Evolutionary conservation across 345 rosid species (phyloP).

Genomic region (Lepidium sativum): DNA sequence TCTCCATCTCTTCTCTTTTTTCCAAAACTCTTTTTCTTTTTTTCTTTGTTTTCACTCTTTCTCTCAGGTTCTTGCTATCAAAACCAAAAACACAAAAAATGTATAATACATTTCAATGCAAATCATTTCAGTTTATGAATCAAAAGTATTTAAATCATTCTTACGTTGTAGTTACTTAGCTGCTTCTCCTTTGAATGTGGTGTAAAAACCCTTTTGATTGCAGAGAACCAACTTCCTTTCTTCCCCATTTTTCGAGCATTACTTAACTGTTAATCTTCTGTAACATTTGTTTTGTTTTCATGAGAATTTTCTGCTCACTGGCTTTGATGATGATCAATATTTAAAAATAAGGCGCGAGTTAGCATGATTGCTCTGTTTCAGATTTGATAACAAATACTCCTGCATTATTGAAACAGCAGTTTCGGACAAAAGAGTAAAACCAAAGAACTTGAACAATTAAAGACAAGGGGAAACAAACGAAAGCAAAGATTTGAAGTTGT

Average conservation of each 20-base stretch:
- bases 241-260: conserved; percentile 83
- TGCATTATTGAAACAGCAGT: conserved; percentile 4
- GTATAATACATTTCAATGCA: neutral
- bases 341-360: neutral
- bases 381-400: neutral
- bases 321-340: neutral
- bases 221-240: conserved; percentile 92
- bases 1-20: conserved; percentile 55
- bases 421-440: neutral
- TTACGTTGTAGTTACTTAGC: conserved; percentile 47
- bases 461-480: conserved; percentile 17
- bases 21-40: conserved; percentile 66
- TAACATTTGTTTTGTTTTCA: too few relatives aligned
- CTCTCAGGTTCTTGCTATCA: conserved; percentile 47
- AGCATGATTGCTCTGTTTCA: conserved; percentile 14
- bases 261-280: conserved; percentile 23
- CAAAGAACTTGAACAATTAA: neutral
- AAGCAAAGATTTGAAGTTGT: conserved; percentile 24
- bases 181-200: conserved; percentile 67
- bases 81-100: neutral
- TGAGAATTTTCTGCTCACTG: neutral
- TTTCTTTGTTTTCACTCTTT: conserved; percentile 52
- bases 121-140: neutral
- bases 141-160: conserved; percentile 5
- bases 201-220: conserved; percentile 75